Conservation (phyloP, 768 basidiomycete genomes). For the Gymnopilus dilepis region DNA sequence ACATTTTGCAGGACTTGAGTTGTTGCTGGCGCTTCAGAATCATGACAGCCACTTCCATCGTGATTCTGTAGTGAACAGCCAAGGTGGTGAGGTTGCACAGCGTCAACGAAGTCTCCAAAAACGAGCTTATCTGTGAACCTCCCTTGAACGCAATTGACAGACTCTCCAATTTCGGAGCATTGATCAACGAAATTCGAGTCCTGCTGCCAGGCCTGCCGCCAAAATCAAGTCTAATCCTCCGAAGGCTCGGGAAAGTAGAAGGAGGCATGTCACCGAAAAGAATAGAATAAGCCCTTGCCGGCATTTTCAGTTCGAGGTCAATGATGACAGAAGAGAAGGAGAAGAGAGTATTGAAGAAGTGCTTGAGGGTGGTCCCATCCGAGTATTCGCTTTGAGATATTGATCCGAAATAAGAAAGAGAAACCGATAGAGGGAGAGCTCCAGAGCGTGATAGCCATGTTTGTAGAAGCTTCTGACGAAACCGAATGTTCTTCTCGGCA, state of each 20-base stretch:
- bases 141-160: neutral
- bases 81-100: neutral
- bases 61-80: neutral
- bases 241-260: neutral
- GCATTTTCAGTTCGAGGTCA: neutral
- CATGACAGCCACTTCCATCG: neutral
- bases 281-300: neutral
- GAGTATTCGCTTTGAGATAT: neutral
- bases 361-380: neutral
- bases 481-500: neutral
- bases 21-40: neutral
- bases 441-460: constrained; percentile 3
- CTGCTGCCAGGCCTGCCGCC: neutral
- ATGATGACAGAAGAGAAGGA: neutral
- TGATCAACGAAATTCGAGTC: neutral
- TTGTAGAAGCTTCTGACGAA: neutral
- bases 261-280: neutral
- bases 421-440: constrained; percentile 2
- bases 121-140: neutral
- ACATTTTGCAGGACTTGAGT: neutral
- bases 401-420: neutral
- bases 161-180: neutral
- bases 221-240: neutral
- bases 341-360: neutral
- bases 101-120: neutral